A percentile compares a stretch with the other conserved stretches of the same genome.
Conservation (phyloP, 495 filamentous ascomycete genomes). For the Xylaria grammica region DNA sequence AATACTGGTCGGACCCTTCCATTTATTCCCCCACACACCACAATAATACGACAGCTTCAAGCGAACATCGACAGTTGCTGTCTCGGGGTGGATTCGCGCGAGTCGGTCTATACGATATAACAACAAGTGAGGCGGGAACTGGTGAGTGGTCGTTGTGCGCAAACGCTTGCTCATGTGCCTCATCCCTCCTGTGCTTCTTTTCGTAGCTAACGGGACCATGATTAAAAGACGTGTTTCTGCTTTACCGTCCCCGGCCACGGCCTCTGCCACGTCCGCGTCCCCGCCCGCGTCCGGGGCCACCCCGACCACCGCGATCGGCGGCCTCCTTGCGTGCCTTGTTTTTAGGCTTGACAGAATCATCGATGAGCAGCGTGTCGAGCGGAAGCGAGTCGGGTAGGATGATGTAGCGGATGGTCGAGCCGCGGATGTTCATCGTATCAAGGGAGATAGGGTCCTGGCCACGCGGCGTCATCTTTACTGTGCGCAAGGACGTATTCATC, state of each 20-base stretch:
- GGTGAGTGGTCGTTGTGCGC: neutral
- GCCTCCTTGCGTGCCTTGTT: constrained; percentile 97
- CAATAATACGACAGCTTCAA: neutral
- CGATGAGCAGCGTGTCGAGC: constrained; percentile 90
- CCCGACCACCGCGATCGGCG: constrained; percentile 67
- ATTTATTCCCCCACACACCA: constrained; percentile 4
- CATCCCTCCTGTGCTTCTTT: neutral
- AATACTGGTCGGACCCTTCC: neutral
- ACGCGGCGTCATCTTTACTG: constrained; percentile 92
- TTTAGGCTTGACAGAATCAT: constrained; percentile 97
- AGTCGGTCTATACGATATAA: constrained; percentile 1
- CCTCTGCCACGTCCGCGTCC: constrained; percentile 70
- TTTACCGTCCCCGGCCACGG: constrained; percentile 23
- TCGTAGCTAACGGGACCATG: neutral
- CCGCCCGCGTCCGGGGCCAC: constrained; percentile 63
- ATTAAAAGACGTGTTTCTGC: neutral
- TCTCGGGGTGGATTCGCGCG: neutral
- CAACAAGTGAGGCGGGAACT: neutral
- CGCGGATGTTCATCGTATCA: constrained; percentile 96
- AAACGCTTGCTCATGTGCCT: neutral
- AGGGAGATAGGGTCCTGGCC: constrained; percentile 84
- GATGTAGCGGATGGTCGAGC: constrained; percentile 89
- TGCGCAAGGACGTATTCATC: constrained; percentile 94
- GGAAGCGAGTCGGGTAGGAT: constrained; percentile 94
- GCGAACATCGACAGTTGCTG: neutral